Evolutionary conservation across 495 filamentous ascomycete species (phyloP).

Genomic region (Coniosporium apollinis): DNA sequence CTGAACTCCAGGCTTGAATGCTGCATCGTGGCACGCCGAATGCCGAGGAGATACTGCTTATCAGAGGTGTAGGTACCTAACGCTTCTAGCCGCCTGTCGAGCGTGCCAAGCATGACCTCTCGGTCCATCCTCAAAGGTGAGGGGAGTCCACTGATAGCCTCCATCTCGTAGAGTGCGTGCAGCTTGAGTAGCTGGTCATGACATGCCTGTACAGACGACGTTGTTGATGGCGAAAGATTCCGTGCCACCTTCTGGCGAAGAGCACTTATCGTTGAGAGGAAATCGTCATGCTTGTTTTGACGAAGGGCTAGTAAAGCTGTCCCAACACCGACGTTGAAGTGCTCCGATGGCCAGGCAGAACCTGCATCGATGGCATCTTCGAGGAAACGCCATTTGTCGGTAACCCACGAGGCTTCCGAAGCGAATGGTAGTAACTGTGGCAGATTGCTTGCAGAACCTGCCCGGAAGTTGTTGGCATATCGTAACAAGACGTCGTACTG

Average conservation of each 20-base stretch:
- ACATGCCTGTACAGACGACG: constrained; percentile 60
- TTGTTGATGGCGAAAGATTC: constrained; percentile 54
- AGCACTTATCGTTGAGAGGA: constrained; percentile 40
- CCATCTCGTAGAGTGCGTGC: constrained; percentile 75
- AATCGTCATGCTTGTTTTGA: constrained; percentile 33
- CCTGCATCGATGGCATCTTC: constrained; percentile 42
- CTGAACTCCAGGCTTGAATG: constrained; percentile 37
- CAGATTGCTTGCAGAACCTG: constrained; percentile 52
- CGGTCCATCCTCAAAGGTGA: too few species aligned
- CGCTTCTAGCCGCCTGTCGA: constrained; percentile 63
- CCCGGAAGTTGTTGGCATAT: constrained; percentile 45
- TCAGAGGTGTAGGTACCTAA: constrained; percentile 74
- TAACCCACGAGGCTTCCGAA: constrained; percentile 82
- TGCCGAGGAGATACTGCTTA: constrained; percentile 86
- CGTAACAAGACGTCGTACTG: constrained; percentile 38
- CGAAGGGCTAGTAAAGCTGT: constrained; percentile 50
- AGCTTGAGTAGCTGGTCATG: constrained; percentile 69
- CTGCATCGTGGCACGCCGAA: constrained; percentile 72
- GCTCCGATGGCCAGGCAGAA: constrained; percentile 25
- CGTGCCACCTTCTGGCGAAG: constrained; percentile 55
- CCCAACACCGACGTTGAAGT: constrained; percentile 73
- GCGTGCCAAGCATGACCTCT: constrained; percentile 33
- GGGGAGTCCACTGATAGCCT: constrained; percentile 48
- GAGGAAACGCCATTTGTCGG: constrained; percentile 59
- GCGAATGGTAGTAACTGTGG: constrained; percentile 58